Evolutionary conservation across 371 early-diverging fungal species (phyloP), one percentile per base, ranked within the genome.

Genomic region (Mortierella sp.): DNA sequence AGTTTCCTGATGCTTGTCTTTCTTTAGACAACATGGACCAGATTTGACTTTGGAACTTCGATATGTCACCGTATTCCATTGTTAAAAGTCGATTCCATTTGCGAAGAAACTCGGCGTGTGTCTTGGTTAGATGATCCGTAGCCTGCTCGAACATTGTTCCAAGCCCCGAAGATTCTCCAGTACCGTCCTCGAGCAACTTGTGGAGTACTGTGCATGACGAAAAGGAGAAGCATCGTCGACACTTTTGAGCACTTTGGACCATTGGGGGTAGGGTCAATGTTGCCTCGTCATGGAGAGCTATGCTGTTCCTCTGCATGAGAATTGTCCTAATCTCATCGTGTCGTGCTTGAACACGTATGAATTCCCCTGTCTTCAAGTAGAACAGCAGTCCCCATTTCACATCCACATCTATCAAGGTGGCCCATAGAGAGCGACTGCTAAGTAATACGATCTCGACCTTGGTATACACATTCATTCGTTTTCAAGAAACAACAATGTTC

Each of bases 11-110:
- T 24, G 63, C 55, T 67, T 88, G 87, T 37, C 92, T 79, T 25
- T 86, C 82, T 2, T 72, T 72, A 0, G 86, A 82, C 12, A 77
- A 58, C 63, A 91, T 69, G 14, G 84, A 87, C 97, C 97, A 97
- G 13, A 96, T 89, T 69, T 95, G 92, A 31, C 86, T 86, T 22
- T 91, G 86, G 17, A 85, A 79, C 37, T 85, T 81, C 51, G 86
- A 79, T 43, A 88, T 80, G 29, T 93, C 92, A 0, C 83, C 80
- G 69, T 97, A 96, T 59, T 98, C 98, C 54, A 88, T 52, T 12
- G 89, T 84, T 22, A 98, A 74, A 17, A 97, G 60, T 4, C 73
- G 66, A 63, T 91, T 88, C 98, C 98, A 98, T 22, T 88, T 80
- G 14, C 82, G 81, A 54, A 94, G 88, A 69, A 98, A 98, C 17